Percentiles rank a stretch among this genome's conserved stretches.
These are phyloP conservation scores for Angomonas desouzai DNA, from an alignment of 208 protist genomes.

Conservation along the genomic window DNA sequence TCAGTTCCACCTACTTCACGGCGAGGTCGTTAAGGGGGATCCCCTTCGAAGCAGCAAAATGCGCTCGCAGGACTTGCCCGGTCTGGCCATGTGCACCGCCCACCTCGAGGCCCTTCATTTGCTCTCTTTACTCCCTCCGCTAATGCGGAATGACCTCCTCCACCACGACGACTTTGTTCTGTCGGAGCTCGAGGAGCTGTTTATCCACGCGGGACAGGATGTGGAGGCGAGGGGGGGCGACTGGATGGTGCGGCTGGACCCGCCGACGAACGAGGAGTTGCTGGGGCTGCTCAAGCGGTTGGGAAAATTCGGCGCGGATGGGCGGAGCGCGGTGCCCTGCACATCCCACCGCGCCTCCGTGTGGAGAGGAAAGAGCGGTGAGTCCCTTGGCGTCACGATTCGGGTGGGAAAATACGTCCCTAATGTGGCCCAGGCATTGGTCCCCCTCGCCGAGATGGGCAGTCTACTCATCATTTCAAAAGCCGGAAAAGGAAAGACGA, in stretches of 20 bases:
- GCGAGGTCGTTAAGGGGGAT: slow-evolving; percentile 16
- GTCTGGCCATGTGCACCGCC: slow-evolving; percentile 50
- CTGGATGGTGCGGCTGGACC: slow-evolving; percentile 53
- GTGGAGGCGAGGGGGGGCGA: slow-evolving; percentile 64
- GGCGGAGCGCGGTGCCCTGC: slow-evolving; percentile 59
- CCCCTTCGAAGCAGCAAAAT: slow-evolving; percentile 29
- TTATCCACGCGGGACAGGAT: slow-evolving; percentile 69
- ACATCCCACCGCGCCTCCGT: slow-evolving; percentile 75
- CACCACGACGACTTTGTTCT: slow-evolving; percentile 39
- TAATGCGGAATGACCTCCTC: slow-evolving; percentile 35
- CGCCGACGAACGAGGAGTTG: slow-evolving; percentile 48
- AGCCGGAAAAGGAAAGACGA: slow-evolving; percentile 93
- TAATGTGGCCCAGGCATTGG: slow-evolving; percentile 51
- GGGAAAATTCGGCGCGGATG: slow-evolving; percentile 71
- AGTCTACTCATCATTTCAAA: slow-evolving; percentile 88
- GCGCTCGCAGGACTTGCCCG: slow-evolving; percentile 46
- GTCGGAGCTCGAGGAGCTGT: slow-evolving; percentile 68
- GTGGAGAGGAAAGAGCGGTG: slow-evolving; percentile 65
- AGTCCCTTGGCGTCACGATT: slow-evolving; percentile 83
- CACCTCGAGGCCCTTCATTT: slow-evolving; percentile 68
- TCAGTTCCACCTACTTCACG: slow-evolving; percentile 28
- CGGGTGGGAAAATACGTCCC: slow-evolving; percentile 80
- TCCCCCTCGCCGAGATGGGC: slow-evolving; percentile 44
- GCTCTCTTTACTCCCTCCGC: slow-evolving; percentile 49
- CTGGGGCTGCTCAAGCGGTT: slow-evolving; percentile 43